Percentiles rank a stretch among this genome's conserved stretches.
phyloP scores from a whole-genome alignment of 345 rosid species.

The Tarenaya hassleriana region DNA sequence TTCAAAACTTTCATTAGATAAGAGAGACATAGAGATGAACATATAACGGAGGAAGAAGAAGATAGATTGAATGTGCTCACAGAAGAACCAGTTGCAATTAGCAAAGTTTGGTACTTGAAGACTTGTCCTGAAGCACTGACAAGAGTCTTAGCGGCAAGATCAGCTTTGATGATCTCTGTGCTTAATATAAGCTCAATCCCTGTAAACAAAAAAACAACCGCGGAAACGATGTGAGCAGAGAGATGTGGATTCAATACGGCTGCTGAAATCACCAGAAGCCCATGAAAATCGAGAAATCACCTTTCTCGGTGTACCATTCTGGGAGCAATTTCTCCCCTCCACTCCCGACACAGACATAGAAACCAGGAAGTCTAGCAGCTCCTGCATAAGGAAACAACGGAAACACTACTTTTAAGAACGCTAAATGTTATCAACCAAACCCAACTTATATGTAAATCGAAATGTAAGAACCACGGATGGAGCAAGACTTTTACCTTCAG shows the following conservation, averaged over 20 bases:
- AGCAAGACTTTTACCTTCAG: slow-evolving; percentile 26
- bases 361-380: slow-evolving; percentile 48
- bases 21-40: no score
- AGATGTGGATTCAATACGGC: no score
- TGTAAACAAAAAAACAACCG: no score
- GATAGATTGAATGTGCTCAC: slow-evolving; percentile 17
- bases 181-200: slow-evolving; percentile 75
- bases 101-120: slow-evolving; percentile 58
- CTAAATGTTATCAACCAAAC: background rate
- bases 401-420: no score
- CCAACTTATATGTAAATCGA: no score
- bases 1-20: background rate
- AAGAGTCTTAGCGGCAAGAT: slow-evolving; percentile 67
- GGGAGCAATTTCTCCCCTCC: slow-evolving; percentile 82
- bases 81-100: slow-evolving; percentile 83
- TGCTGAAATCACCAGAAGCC: background rate
- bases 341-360: slow-evolving; percentile 82
- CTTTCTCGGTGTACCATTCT: slow-evolving; percentile 75
- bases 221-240: no score
- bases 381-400: slow-evolving; percentile 8
- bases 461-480: background rate
- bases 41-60: background rate
- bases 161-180: slow-evolving; percentile 78
- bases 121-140: slow-evolving; percentile 50
- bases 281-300: no score